phyloP scores from a whole-genome alignment of 2,329 filamentous ascomycete genomes.

The Scopulariopsis brevicaulis region DNA sequence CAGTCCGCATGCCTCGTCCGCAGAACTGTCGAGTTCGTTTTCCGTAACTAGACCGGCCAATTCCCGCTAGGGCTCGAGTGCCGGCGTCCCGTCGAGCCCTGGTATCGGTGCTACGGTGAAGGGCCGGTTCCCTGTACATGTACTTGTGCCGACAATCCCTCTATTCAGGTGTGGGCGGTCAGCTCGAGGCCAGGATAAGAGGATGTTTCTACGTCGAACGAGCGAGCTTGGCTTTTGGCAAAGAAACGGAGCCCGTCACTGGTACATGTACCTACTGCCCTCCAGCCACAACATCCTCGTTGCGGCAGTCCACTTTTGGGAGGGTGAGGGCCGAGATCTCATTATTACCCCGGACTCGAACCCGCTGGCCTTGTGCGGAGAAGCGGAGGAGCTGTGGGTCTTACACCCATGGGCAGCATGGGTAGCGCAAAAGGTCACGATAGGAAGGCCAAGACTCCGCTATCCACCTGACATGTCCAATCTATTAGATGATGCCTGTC shows the following conservation, averaged over 20 bases:
- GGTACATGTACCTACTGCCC: no score
- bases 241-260: no score
- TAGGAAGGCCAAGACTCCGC: neutral
- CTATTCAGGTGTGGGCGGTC: neutral
- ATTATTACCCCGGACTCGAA: neutral
- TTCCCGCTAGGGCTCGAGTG: neutral
- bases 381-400: neutral
- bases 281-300: no score
- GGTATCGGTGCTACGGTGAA: neutral
- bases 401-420: neutral
- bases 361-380: neutral
- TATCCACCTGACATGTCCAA: neutral
- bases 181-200: conserved; percentile 2
- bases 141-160: neutral
- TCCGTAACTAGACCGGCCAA: neutral
- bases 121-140: neutral
- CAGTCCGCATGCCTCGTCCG: neutral
- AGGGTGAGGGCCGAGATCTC: no score
- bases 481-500: neutral
- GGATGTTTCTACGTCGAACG: conserved; percentile 3
- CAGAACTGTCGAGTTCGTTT: neutral
- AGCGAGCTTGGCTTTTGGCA: no score
- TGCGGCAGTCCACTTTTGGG: no score
- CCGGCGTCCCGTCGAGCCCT: neutral
- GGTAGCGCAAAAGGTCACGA: neutral